A percentile compares a stretch with the other conserved stretches of the same genome.
Conservation (phyloP, 345 rosid genomes). For the Fremontodendron californicum region DNA sequence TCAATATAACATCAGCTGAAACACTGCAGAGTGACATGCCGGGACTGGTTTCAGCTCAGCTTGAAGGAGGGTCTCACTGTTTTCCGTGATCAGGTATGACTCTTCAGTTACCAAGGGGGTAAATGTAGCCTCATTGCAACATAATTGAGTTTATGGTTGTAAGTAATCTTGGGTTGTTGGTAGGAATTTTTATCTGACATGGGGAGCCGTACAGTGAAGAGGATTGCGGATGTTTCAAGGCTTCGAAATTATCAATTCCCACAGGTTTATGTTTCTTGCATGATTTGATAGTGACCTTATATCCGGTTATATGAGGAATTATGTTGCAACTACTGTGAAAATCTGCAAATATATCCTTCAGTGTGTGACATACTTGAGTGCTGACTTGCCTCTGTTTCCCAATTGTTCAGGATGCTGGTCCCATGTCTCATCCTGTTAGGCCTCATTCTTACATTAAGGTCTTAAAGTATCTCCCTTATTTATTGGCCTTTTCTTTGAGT, state of each 20-base stretch:
- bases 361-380: neutral
- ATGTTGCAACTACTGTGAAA: neutral
- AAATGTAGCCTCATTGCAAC: constrained; percentile 3
- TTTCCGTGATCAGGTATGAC: constrained; percentile 86
- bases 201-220: constrained; percentile 98
- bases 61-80: constrained; percentile 99
- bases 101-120: neutral
- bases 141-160: neutral
- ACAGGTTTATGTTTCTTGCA: constrained; percentile 49
- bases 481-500: neutral
- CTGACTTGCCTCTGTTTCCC: constrained; percentile 3
- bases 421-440: constrained; percentile 99
- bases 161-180: neutral
- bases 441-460: constrained; percentile 99
- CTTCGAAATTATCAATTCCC: constrained; percentile 90
- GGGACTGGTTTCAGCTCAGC: constrained; percentile 99
- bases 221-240: constrained; percentile 91
- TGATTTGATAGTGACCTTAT: neutral
- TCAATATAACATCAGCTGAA: constrained; percentile 3
- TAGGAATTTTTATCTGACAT: constrained; percentile 99
- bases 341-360: neutral
- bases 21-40: constrained; percentile 89
- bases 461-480: constrained; percentile 11
- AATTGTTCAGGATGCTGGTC: constrained; percentile 84
- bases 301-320: neutral